A percentile compares a stretch with the other conserved stretches of the same genome.
These are phyloP conservation scores for Populus alba DNA, from an alignment of 345 rosid genomes.

Conservation along the genomic window DNA sequence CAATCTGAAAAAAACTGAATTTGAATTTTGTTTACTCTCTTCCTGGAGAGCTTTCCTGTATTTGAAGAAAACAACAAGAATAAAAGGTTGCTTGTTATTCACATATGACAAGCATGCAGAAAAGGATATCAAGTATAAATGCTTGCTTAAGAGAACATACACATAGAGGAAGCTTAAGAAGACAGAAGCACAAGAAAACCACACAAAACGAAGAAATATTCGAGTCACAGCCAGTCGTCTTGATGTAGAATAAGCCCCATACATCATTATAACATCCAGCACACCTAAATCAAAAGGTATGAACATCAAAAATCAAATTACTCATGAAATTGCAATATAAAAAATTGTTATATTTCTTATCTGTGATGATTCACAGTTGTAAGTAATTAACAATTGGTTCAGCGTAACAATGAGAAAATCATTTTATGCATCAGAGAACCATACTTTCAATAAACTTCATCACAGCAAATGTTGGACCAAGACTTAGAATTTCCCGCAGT, in stretches of 20 bases:
- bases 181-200: slow-evolving; percentile 75
- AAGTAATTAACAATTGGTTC: background rate
- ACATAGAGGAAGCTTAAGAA: slow-evolving; percentile 79
- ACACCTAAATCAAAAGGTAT: slow-evolving; percentile 51
- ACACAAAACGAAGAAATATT: slow-evolving; percentile 77
- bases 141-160: slow-evolving; percentile 46
- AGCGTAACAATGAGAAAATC: background rate
- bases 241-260: slow-evolving; percentile 94
- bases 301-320: slow-evolving; percentile 20
- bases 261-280: slow-evolving; percentile 88
- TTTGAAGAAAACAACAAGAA: slow-evolving; percentile 13
- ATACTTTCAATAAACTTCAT: slow-evolving; percentile 92
- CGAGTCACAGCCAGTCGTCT: slow-evolving; percentile 75
- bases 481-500: slow-evolving; percentile 67
- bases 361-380: background rate
- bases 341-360: background rate
- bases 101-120: background rate
- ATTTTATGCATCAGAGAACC: slow-evolving; percentile 17
- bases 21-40: slow-evolving; percentile 39
- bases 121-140: slow-evolving; percentile 10
- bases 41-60: slow-evolving; percentile 77
- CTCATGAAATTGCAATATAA: background rate
- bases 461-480: slow-evolving; percentile 91
- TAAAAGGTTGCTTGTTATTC: slow-evolving; percentile 2
- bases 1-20: slow-evolving; percentile 49